Evolutionary conservation across 164 flowering plant species (phyloP).

Genomic region (Brasenia schreberi): DNA sequence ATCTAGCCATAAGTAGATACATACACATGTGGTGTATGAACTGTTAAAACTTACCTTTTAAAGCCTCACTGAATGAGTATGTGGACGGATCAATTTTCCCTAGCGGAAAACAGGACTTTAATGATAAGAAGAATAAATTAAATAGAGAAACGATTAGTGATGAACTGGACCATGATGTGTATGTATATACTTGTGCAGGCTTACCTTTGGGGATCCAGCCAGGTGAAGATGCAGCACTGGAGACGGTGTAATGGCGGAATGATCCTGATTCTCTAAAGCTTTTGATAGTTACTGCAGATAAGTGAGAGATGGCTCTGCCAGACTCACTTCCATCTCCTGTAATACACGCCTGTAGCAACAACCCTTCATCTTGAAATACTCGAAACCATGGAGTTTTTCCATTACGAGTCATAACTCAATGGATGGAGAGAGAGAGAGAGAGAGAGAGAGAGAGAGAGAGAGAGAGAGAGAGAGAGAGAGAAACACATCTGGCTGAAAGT

Average conservation of each 20-base stretch:
- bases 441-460: neutral
- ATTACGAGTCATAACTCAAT: neutral
- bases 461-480: neutral
- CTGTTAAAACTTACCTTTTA: slow-evolving; percentile 36
- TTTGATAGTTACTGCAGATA: slow-evolving; percentile 46
- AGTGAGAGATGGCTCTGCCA: neutral
- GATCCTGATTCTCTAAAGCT: slow-evolving; percentile 67
- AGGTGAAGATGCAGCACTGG: slow-evolving; percentile 91
- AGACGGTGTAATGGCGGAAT: slow-evolving; percentile 43
- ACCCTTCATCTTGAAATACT: neutral
- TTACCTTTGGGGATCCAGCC: slow-evolving; percentile 59
- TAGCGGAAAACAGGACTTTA: slow-evolving; percentile 9
- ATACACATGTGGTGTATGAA: neutral
- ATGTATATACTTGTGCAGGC: neutral
- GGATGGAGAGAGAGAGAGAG: neutral
- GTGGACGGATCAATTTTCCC: slow-evolving; percentile 79
- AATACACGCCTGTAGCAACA: neutral
- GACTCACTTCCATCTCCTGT: neutral
- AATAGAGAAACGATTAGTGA: neutral
- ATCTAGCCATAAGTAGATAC: neutral
- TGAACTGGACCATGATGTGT: neutral
- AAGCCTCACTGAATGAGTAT: slow-evolving; percentile 69
- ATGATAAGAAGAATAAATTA: neutral
- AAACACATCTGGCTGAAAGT: neutral
- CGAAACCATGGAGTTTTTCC: neutral